Base-by-base conservation (phyloP, 2,329 filamentous ascomycete species). In the Ophiostoma sp. region DNA sequence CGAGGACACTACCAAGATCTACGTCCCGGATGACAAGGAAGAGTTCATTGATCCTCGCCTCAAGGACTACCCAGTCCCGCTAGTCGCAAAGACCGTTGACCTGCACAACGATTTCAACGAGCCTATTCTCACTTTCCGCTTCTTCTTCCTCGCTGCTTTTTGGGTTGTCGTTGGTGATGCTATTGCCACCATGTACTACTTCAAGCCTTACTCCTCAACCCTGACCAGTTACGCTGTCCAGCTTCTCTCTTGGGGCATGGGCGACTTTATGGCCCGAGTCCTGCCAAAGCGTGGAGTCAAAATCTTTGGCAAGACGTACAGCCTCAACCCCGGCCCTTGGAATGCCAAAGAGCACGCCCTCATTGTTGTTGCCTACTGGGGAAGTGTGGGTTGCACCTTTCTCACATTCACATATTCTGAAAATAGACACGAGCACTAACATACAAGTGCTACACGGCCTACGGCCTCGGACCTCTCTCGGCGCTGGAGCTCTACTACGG, bases 341-440 rank as follows among this genome's bases (percentile, higher is more conserved):
- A 78, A 78, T 67, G 75, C 76, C 15, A 78, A 78, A 68, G 77
- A 78, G 72, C 78, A 77, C 64, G 76, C 76, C 7, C 66, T 78
- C 20, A 75, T 78, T 48, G 73, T 78, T 15, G 77, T 78, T 10
- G 76, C 77, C 1, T 77, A 77, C 68, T 77, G 76, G 76, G 76
- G 76, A 1, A 75, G 74, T 67, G 72, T 74, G 39, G 54, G 74
- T 62, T n/a, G 44, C 20, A 48, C 17, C 44, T n/a, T 20, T n/a
- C 17, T 48, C 17, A n/a, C n/a, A n/a, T n/a, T 48, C 17, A 8
- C 2, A 48, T 20, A 20, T 8, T 8, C 1, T 7, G n/a, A 8
- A 48, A n/a, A 48, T 1, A 48, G 44, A 20, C 44, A 6, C 27
- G 27, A 5, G 36, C 27, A 44, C 60, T 69, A 31, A 69, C 41